A percentile compares a stretch with the other conserved stretches of the same genome.
Conservation (phyloP, 2,329 filamentous ascomycete species). For the Aspergillus vadensis region DNA sequence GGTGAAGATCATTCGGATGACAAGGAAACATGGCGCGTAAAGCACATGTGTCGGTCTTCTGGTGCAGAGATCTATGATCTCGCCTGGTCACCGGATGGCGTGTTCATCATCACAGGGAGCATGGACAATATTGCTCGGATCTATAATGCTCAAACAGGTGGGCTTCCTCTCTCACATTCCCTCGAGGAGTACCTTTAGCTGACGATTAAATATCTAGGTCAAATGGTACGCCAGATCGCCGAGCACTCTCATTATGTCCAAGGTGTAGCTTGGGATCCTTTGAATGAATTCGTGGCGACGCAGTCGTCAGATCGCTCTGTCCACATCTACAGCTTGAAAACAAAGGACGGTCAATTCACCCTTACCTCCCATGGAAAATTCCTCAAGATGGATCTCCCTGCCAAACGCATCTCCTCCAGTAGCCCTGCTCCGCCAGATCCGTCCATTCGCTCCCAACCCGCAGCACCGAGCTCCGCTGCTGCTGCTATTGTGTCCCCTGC, state of each 20-base stretch:
- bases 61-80: slow-evolving; percentile 97
- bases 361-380: slow-evolving; percentile 77
- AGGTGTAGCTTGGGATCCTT: slow-evolving; percentile 95
- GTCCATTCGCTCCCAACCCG: slow-evolving; percentile 35
- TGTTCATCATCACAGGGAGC: slow-evolving; percentile 96
- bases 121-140: slow-evolving; percentile 99
- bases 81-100: slow-evolving; percentile 96
- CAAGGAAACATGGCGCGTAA: slow-evolving; percentile 94
- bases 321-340: slow-evolving; percentile 94
- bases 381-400: slow-evolving; percentile 89
- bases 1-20: slow-evolving; percentile 87
- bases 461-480: slow-evolving; percentile 45
- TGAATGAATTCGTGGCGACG: slow-evolving; percentile 97
- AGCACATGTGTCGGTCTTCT: slow-evolving; percentile 95
- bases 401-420: slow-evolving; percentile 82
- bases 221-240: slow-evolving; percentile 85
- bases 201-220: slow-evolving; percentile 45
- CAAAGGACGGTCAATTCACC: slow-evolving; percentile 93
- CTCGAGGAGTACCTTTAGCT: slow-evolving; percentile 17
- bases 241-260: slow-evolving; percentile 99
- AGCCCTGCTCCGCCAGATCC: slow-evolving; percentile 90
- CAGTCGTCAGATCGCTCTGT: slow-evolving; percentile 98
- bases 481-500: slow-evolving; percentile 75
- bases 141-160: slow-evolving; percentile 90
- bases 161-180: slow-evolving; percentile 23